These are phyloP conservation scores for Suillus cothurnatus DNA, from an alignment of 768 basidiomycete species.

Conservation along the genomic window DNA sequence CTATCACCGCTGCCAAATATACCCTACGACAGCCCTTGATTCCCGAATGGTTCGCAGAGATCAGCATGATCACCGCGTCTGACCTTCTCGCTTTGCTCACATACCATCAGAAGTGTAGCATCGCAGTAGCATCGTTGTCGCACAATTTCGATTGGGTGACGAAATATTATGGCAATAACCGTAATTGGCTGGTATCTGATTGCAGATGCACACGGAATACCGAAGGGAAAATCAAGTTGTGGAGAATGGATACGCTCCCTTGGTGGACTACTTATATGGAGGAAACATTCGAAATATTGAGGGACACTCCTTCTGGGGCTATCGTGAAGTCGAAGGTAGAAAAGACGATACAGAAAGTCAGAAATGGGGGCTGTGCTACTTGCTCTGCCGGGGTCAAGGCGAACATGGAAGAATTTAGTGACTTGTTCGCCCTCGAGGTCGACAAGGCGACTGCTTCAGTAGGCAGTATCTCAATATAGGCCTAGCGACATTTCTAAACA, in stretches of 20 bases:
- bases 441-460: conserved; percentile 19
- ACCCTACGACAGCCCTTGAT: conserved; percentile 26
- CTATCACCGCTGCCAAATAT: conserved; percentile 22
- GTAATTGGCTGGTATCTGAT: background rate
- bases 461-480: conserved; percentile 1
- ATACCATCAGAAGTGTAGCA: conserved; percentile 13
- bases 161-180: background rate
- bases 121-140: background rate
- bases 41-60: conserved; percentile 19
- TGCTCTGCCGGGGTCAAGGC: conserved; percentile 13
- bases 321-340: background rate
- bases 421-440: conserved; percentile 12
- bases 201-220: background rate
- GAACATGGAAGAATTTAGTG: conserved; percentile 18
- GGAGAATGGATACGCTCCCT: background rate
- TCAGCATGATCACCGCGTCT: conserved; percentile 22
- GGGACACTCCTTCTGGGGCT: conserved; percentile 4
- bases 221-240: background rate
- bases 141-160: conserved; percentile 5
- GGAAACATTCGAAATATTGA: background rate
- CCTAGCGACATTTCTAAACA: background rate
- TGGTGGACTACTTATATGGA: conserved; percentile 18
- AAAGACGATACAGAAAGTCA: conserved; percentile 2
- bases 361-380: background rate
- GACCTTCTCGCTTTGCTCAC: conserved; percentile 20